These are phyloP conservation scores for Knoxia roxburghii DNA, from an alignment of 257 asterid species.

Conservation along the genomic window DNA sequence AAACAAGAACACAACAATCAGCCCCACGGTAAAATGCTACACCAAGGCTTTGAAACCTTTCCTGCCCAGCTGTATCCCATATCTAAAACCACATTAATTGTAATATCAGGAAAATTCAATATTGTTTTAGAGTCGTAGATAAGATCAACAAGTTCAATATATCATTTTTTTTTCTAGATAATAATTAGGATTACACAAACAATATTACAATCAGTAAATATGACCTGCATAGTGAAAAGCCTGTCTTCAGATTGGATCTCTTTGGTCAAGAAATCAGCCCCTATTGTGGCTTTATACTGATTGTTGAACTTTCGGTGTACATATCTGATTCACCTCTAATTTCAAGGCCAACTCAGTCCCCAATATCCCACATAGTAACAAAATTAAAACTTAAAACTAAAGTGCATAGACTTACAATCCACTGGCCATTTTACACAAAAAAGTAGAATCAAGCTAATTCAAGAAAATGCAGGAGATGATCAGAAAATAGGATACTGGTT, in stretches of 20 bases:
- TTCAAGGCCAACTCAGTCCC: constrained; percentile 49
- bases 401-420: not conserved
- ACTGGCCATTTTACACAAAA: not conserved
- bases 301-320: constrained; percentile 96
- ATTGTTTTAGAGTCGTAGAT: too few species aligned
- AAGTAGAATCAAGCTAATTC: not conserved
- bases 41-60: constrained; percentile 98
- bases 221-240: constrained; percentile 96
- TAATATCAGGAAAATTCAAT: too few species aligned
- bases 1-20: constrained; percentile 97
- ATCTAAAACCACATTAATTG: constrained; percentile 61
- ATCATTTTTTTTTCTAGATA: too few species aligned
- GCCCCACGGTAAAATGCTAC: constrained; percentile 99
- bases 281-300: constrained; percentile 97
- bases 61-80: constrained; percentile 99
- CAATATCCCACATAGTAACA: not conserved
- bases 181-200: too few species aligned
- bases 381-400: not conserved
- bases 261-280: constrained; percentile 97
- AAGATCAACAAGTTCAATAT: not conserved
- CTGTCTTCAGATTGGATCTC: constrained; percentile 96
- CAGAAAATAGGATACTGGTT: constrained; percentile 99
- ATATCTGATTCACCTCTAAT: constrained; percentile 59
- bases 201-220: not conserved
- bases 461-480: constrained; percentile 13